A percentile compares a stretch with the other conserved stretches of the same genome.
These are phyloP conservation scores for Przewalskia tangutica DNA, from an alignment of 257 asterid species.

Conservation along the genomic window DNA sequence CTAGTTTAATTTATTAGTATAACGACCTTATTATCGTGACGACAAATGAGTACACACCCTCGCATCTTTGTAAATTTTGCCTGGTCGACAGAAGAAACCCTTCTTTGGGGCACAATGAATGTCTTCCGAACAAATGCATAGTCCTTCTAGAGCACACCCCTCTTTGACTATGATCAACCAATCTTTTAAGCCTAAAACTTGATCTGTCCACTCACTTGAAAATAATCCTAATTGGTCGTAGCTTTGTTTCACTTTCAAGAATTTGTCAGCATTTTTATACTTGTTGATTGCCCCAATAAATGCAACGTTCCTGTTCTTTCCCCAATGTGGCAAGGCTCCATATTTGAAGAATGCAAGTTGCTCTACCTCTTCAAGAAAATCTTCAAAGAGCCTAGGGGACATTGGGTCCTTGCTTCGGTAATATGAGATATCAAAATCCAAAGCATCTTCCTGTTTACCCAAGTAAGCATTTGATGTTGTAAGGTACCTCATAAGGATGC, in stretches of 20 bases:
- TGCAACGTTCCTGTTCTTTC: conserved; percentile 56
- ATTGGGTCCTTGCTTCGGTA: conserved; percentile 45
- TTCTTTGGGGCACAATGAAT: conserved; percentile 43
- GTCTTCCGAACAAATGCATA: conserved; percentile 53
- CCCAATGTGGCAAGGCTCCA: conserved; percentile 62
- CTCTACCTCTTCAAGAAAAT: conserved; percentile 50
- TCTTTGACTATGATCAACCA: conserved; percentile 20
- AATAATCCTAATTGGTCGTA: conserved; percentile 46
- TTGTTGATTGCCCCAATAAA: conserved; percentile 39
- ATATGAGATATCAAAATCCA: conserved; percentile 54
- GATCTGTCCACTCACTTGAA: conserved; percentile 56
- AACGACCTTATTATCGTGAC: not conserved
- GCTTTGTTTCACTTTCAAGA: conserved; percentile 22
- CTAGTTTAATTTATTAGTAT: too few species aligned
- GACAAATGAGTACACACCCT: conserved; percentile 31
- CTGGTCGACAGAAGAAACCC: conserved; percentile 46
- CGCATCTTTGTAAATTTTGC: conserved; percentile 35
- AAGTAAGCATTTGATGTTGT: conserved; percentile 46
- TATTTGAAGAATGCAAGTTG: conserved; percentile 56
- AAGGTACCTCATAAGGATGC: conserved; percentile 50
- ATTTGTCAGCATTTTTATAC: conserved; percentile 17
- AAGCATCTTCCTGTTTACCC: conserved; percentile 47
- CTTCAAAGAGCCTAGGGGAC: conserved; percentile 37
- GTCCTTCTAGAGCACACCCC: conserved; percentile 62
- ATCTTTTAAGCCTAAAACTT: conserved; percentile 34